Base-by-base conservation (phyloP, 2,329 filamentous ascomycete species). In the Tolypocladium paradoxum region DNA sequence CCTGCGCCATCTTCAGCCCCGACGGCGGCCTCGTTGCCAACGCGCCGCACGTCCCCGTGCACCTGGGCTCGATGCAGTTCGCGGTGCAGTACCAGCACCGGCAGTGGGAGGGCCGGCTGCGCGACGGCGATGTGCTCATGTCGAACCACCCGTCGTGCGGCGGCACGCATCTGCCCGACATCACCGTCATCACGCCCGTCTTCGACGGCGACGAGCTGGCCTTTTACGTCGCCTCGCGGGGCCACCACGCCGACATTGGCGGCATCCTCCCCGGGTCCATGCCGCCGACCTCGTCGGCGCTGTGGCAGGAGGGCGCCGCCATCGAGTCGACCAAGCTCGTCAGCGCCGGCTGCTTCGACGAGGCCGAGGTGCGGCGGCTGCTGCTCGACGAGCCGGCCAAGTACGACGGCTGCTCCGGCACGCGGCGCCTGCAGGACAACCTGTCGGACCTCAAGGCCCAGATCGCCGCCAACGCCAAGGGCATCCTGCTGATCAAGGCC, bases 381-480 rank as follows among this genome's bases (percentile, higher is more conserved):
- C 74, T 95, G 6, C 81, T 88, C 52, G 75, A 82, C 16, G 86
- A 90, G 57, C 89, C 90, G 0, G 86, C 87, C 0, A 75, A 85
- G 60, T 83, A 87, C 58, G 82, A 84, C 0, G 89, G 87, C 1
- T 93, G 88, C 70, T 84, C 81, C 52, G 89, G 88, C 2, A 91
- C 89, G 0, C 76, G 89, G 45, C 90, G 88, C 64, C 74, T 95
- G 1, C 83, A 81, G 11, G 90, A 95, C 67, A 95, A 95, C 64
- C 76, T 95, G 58, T 91, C 89, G 51, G 90, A 95, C 64, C 75
- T 95, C 40, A 90, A 91, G 67, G 90, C 90, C 0, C 89, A 95
- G 65, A 85, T 93, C 14, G 88, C 90, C 0, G 88, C 89, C 14
- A 95, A 95, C 62, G 85, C 90, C 61, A 90, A 90, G 60, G 90